Base-by-base conservation (phyloP, 1,284 basidiomycete species). In the Ganoderma boninense region DNA sequence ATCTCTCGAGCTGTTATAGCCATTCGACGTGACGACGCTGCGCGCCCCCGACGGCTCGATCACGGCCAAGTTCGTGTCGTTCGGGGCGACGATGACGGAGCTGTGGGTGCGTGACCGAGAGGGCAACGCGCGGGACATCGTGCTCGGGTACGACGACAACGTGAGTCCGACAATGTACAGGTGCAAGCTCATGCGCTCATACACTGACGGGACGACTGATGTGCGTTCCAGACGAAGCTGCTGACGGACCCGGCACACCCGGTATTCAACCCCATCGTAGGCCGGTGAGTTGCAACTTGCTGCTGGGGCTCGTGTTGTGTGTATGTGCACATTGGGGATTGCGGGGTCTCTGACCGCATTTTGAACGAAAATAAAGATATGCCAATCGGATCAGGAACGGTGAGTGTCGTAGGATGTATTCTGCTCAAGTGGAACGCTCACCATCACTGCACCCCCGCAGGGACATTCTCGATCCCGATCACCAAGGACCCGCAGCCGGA, bases 391-490 rank as follows among this genome's bases (percentile, higher is more conserved):
- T 88, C 64, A 86, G 84, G 77, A 87, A 87, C 69, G 86, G 86
- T 86, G 71, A 13, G 43, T n/a, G 35, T 8, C 0, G 26, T 20
- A 10, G 26, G 42, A 4, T n/a, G n/a, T n/a, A n/a, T n/a, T n/a
- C n/a, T n/a, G n/a, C n/a, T n/a, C n/a, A n/a, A n/a, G n/a, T n/a
- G 4, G 57, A 40, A n/a, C 8, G 35, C 32, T 40, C 29, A 59
- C 32, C 20, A n/a, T 7, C 35, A 35, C 35, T 35, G 4, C 4
- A 29, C n/a, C 1, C 6, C 6, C 2, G 6, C 26, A 87, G 87
- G 87, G 40, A 86, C 85, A 1, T 89, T 88, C 74, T 87, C 87
- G 1, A 87, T 89, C 56, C 87, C 88, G 0, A 86, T 87, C 40
- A 84, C 85, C 10, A 86, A 86, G 77, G 66, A 82, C 62, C 83